phyloP scores from a whole-genome alignment of 1,284 basidiomycete species.

The Peniophora sp. region DNA sequence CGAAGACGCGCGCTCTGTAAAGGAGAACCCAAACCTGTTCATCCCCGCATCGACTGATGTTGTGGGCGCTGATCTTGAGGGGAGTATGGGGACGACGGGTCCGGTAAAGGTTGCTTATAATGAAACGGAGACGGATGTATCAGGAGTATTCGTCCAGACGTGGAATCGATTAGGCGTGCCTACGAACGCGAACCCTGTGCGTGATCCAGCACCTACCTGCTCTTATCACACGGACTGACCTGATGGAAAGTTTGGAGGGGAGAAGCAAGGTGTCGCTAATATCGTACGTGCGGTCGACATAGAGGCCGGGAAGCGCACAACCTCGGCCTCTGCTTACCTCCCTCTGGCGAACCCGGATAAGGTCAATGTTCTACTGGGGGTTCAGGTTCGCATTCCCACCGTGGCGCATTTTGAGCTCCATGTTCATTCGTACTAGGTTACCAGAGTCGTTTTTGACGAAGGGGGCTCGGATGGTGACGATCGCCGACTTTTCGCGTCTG shows the following conservation, averaged over 20 bases:
- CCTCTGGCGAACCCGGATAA: not conserved
- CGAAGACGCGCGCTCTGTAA: slow-evolving; percentile 6
- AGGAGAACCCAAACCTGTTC: slow-evolving; percentile 6
- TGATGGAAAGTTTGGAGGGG: not conserved
- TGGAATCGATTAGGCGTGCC: not conserved
- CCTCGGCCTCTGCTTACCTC: not conserved
- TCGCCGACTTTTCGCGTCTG: slow-evolving; percentile 2
- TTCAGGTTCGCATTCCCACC: not conserved
- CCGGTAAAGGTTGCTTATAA: too few species aligned
- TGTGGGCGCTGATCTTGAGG: slow-evolving; percentile 7
- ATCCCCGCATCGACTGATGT: slow-evolving; percentile 6
- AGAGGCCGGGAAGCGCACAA: not conserved
- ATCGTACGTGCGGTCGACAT: not conserved
- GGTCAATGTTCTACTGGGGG: not conserved
- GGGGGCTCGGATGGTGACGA: too few species aligned
- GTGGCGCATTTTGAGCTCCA: slow-evolving; percentile 5
- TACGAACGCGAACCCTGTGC: not conserved
- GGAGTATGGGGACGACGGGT: too few species aligned
- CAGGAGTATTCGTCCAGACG: not conserved
- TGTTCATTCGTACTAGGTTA: slow-evolving; percentile 7
- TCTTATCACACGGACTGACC: not conserved
- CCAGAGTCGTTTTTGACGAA: slow-evolving; percentile 8
- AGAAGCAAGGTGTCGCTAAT: not conserved
- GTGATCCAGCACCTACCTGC: not conserved
- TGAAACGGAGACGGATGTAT: too few species aligned